A percentile compares a stretch with the other conserved stretches of the same genome.
These are phyloP conservation scores for Elasticomyces elasticus DNA, from an alignment of 495 filamentous ascomycete species.

Conservation along the genomic window DNA sequence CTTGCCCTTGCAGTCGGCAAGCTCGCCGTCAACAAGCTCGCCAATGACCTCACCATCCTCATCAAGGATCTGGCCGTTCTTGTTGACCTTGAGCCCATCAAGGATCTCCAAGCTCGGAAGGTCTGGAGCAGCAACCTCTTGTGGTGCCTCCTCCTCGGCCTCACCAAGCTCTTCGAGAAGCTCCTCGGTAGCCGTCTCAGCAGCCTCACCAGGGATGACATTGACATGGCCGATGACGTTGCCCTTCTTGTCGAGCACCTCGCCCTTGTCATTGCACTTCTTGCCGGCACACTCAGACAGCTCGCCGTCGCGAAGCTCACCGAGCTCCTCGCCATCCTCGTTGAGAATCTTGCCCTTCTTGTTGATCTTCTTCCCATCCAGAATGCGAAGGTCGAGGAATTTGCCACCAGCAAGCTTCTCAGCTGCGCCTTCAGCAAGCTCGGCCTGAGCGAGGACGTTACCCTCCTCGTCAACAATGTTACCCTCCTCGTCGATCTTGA, in stretches of 20 bases:
- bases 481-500: slow-evolving; percentile 49
- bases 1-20: slow-evolving; percentile 40
- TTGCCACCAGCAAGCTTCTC: slow-evolving; percentile 33
- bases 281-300: slow-evolving; percentile 39
- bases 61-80: slow-evolving; percentile 38
- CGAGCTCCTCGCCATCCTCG: slow-evolving; percentile 43
- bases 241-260: slow-evolving; percentile 42
- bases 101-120: slow-evolving; percentile 33
- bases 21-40: slow-evolving; percentile 40
- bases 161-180: slow-evolving; percentile 41
- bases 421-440: slow-evolving; percentile 33
- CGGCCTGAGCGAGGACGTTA: slow-evolving; percentile 48
- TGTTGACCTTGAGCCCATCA: slow-evolving; percentile 38
- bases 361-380: slow-evolving; percentile 44
- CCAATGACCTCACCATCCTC: slow-evolving; percentile 44
- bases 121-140: slow-evolving; percentile 22
- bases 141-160: slow-evolving; percentile 26
- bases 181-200: slow-evolving; percentile 39
- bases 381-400: slow-evolving; percentile 37
- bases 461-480: slow-evolving; percentile 52
- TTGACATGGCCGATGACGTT: slow-evolving; percentile 42
- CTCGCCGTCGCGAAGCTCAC: slow-evolving; percentile 43
- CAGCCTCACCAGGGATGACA: slow-evolving; percentile 42
- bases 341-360: slow-evolving; percentile 48
- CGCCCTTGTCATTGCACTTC: slow-evolving; percentile 41